Base-by-base conservation (phyloP, 768 basidiomycete species). In the Serendipita sp. region DNA sequence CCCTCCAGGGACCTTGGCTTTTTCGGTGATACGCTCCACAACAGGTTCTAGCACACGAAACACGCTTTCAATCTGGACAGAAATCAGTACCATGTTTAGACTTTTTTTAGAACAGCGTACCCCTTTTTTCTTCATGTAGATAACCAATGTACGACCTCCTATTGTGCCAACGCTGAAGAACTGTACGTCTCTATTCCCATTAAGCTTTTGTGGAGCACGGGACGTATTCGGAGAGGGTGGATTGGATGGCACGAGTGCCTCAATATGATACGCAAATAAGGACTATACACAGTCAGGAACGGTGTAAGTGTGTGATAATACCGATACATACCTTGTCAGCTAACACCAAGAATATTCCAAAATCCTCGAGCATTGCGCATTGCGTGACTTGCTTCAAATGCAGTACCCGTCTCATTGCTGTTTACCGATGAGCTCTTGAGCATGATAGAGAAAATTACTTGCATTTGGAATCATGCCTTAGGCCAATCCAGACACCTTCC, bases 21-120 rank as follows among this genome's bases (percentile, higher is more conserved):
- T 80, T 73, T 89, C 88, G 63, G 85, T 87, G 69, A 87, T 91
- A 73, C 89, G 91, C 68, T 86, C 90, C 2, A 84, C 80, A n/a
- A 98, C 90, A 2, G 95, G 95, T 68, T 99, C 95, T n/a, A 99
- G 80, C 3, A 95, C 92, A 63, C 90, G 89, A 81, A 99, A 97
- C 60, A 96, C 87, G 64, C 90, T 93, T 70, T 95, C 91, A 68
- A 89, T 78, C 80, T 84, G 62, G 23, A 37, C 52, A 34, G 40
- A 1, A 43, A 62, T 45, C 27, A 58, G 50, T 11, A 16, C 5
- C n/a, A 23, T 55, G 29, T 37, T 18, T 18, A 18, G 18, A 18
- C 18, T 18, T 18, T 18, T 18, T 18, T 18, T 18, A 18, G 18
- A 15, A 2, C 71, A 23, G 23, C 80, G 40, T 67, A 83, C 83